These are phyloP conservation scores for Leishmania aethiopica DNA, from an alignment of 208 protist species.

Conservation along the genomic window DNA sequence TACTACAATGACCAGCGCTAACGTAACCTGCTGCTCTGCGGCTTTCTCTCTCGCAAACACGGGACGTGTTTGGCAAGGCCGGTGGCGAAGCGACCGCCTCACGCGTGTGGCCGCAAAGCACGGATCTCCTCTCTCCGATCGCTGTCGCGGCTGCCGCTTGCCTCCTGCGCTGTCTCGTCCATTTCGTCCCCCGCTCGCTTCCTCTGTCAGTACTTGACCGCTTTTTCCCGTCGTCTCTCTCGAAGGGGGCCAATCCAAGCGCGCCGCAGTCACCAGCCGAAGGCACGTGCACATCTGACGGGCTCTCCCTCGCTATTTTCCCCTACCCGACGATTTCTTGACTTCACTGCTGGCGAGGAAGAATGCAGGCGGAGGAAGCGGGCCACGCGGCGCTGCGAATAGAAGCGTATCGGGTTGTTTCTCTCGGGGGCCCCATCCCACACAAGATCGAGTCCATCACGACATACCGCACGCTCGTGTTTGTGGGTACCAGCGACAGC, in stretches of 20 bases:
- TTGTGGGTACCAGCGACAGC: conserved; percentile 65
- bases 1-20: neutral
- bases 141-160: neutral
- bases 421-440: conserved; percentile 25
- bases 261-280: neutral
- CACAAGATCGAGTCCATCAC: conserved; percentile 52
- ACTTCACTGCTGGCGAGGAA: neutral
- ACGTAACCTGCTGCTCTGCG: neutral
- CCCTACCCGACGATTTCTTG: neutral
- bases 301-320: neutral
- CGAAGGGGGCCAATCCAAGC: neutral
- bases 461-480: conserved; percentile 39
- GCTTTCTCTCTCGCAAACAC: neutral
- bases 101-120: neutral
- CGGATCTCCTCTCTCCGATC: neutral
- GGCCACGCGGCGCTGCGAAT: neutral
- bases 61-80: neutral
- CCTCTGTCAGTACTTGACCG: neutral
- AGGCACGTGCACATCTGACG: neutral
- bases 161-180: neutral
- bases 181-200: neutral
- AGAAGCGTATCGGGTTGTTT: conserved; percentile 23
- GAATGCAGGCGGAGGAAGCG: conserved; percentile 14
- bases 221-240: neutral
- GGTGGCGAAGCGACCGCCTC: neutral